These are phyloP conservation scores for Lichtheimia hyalospora DNA, from an alignment of 371 early-diverging fungal genomes.

Conservation along the genomic window DNA sequence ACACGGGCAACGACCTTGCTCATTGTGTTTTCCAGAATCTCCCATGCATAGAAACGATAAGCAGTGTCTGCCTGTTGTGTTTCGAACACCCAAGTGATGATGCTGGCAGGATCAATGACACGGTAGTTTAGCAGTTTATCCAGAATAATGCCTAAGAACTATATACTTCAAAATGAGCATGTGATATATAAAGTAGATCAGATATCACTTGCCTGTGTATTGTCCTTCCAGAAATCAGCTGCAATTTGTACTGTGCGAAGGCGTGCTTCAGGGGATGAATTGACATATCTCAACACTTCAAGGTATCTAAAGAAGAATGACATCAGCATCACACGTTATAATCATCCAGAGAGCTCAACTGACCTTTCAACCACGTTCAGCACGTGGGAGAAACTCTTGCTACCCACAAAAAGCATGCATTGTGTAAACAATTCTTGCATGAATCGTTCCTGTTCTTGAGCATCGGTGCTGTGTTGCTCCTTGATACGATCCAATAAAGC, in stretches of 20 bases:
- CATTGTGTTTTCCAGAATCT: slow-evolving; percentile 76
- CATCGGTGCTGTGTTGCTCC: slow-evolving; percentile 33
- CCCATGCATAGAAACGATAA: slow-evolving; percentile 71
- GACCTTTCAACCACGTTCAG: slow-evolving; percentile 87
- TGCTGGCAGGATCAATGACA: slow-evolving; percentile 79
- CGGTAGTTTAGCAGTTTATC: slow-evolving; percentile 93
- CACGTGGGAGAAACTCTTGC: slow-evolving; percentile 92
- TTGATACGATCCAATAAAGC: slow-evolving; percentile 47
- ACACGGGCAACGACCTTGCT: slow-evolving; percentile 84
- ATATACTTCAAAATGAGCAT: slow-evolving; percentile 1
- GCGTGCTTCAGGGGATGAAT: slow-evolving; percentile 56
- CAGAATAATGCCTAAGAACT: slow-evolving; percentile 84
- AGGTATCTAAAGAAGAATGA: slow-evolving; percentile 53
- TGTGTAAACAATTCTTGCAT: slow-evolving; percentile 77
- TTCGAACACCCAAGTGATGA: slow-evolving; percentile 79
- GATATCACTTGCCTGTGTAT: slow-evolving; percentile 65
- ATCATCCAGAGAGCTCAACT: not conserved
- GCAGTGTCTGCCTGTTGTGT: slow-evolving; percentile 53
- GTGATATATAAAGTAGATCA: not conserved
- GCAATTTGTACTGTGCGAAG: slow-evolving; percentile 75
- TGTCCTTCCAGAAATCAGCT: slow-evolving; percentile 80
- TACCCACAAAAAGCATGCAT: slow-evolving; percentile 80
- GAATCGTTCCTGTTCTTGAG: slow-evolving; percentile 40
- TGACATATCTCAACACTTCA: slow-evolving; percentile 63
- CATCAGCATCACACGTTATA: not conserved